Percentiles rank a stretch among this genome's conserved stretches.
phyloP scores from a whole-genome alignment of 2,329 filamentous ascomycete genomes.

The Penicillium sp. region DNA sequence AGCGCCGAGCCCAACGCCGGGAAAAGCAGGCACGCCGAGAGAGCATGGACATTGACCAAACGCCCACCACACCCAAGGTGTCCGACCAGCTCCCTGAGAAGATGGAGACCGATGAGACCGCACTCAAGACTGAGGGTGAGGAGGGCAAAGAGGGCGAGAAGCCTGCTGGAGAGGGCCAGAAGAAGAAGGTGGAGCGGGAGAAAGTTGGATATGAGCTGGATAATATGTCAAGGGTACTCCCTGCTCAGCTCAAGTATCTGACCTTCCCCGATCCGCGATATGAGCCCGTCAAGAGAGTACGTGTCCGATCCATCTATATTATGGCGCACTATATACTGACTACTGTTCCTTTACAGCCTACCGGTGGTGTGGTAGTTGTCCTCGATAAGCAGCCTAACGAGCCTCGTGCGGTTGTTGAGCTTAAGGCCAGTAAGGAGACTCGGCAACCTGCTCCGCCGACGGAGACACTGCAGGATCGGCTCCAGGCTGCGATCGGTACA shows the following conservation, averaged over 20 bases:
- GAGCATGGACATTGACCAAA: constrained; percentile 89
- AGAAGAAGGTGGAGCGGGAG: constrained; percentile 92
- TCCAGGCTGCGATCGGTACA: constrained; percentile 37
- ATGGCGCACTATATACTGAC: background rate
- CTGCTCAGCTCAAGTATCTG: constrained; percentile 89
- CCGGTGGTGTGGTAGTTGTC: constrained; percentile 87
- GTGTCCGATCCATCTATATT: constrained; percentile 24
- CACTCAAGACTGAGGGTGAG: constrained; percentile 55
- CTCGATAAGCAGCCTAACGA: constrained; percentile 75
- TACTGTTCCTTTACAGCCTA: constrained; percentile 57
- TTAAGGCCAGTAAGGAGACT: constrained; percentile 75
- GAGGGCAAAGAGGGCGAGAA: constrained; percentile 55
- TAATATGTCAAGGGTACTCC: constrained; percentile 94
- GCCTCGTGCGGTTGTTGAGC: constrained; percentile 73
- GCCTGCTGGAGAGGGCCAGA: constrained; percentile 54
- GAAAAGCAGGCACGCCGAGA: constrained; percentile 82
- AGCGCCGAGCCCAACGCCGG: constrained; percentile 88
- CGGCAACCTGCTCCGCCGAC: constrained; percentile 39
- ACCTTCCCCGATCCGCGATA: constrained; percentile 87
- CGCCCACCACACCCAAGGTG: constrained; percentile 66
- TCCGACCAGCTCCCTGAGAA: constrained; percentile 61
- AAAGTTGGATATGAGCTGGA: constrained; percentile 93
- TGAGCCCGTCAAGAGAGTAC: constrained; percentile 84
- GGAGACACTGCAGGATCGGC: constrained; percentile 41
- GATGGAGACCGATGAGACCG: constrained; percentile 65